Conservation (phyloP, 2,329 filamentous ascomycete genomes). For the Sclerotinia glacialis region DNA sequence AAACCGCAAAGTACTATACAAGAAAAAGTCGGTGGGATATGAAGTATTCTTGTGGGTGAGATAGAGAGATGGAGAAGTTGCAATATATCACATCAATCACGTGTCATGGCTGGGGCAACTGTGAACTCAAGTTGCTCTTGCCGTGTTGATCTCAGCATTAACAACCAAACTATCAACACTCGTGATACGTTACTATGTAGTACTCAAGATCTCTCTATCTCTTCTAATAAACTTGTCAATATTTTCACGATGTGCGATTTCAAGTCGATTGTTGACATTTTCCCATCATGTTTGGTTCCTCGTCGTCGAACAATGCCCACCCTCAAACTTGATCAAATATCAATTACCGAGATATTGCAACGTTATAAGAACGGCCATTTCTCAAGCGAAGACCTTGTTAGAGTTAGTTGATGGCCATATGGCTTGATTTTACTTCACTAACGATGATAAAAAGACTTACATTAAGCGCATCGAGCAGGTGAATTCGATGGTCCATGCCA, state of each 20-base stretch:
- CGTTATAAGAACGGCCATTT: background rate
- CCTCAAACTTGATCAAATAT: constrained; percentile 7
- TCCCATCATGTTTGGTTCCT: background rate
- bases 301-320: background rate
- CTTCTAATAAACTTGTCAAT: background rate
- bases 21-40: background rate
- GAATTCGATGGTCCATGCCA: constrained; percentile 11
- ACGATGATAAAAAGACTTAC: constrained; percentile 16
- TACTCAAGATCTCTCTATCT: background rate
- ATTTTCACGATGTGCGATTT: background rate
- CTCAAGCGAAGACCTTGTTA: constrained; percentile 20
- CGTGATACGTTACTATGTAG: background rate
- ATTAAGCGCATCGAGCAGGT: constrained; percentile 19
- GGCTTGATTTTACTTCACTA: background rate
- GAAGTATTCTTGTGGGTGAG: background rate
- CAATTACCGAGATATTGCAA: background rate
- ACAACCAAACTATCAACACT: background rate
- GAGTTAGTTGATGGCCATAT: background rate
- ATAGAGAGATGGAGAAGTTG: background rate
- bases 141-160: background rate
- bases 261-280: background rate
- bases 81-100: background rate
- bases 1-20: background rate
- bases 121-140: background rate
- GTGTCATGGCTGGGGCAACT: background rate